Conservation (phyloP, 441 rosid species). For the Mallotus repandus region DNA sequence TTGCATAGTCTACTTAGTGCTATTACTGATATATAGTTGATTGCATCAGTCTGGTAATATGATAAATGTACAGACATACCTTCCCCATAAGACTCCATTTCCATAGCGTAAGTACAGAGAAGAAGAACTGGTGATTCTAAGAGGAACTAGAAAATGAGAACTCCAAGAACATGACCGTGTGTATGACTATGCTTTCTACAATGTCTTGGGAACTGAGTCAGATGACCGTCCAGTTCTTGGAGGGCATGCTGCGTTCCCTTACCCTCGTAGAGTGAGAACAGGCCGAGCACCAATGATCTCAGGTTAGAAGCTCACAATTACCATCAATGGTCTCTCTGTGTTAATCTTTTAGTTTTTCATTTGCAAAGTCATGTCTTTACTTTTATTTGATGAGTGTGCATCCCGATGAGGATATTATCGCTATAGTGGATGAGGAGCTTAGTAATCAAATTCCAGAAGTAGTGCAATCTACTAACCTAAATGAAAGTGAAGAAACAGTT, state of each 20-base stretch:
- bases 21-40: too few species aligned
- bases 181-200: conserved; percentile 76
- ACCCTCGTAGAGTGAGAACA: conserved; percentile 81
- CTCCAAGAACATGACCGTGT: conserved; percentile 58
- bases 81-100: conserved; percentile 56
- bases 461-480: not conserved
- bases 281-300: conserved; percentile 41
- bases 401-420: not conserved
- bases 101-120: conserved; percentile 51
- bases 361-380: not conserved
- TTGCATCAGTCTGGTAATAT: too few species aligned
- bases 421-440: not conserved
- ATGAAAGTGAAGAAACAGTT: not conserved
- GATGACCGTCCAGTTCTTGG: conserved; percentile 66
- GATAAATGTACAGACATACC: conserved; percentile 46
- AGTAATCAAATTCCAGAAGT: not conserved
- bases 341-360: too few species aligned
- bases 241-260: conserved; percentile 61
- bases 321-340: not conserved
- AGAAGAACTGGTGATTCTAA: conserved; percentile 49
- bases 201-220: conserved; percentile 53
- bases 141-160: conserved; percentile 62
- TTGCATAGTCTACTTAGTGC: too few species aligned
- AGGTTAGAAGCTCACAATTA: conserved; percentile 28
- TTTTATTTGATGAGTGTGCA: not conserved